Percentiles rank a stretch among this genome's conserved stretches.
phyloP scores from a whole-genome alignment of 768 basidiomycete genomes.

The Lentinula aciculospora region DNA sequence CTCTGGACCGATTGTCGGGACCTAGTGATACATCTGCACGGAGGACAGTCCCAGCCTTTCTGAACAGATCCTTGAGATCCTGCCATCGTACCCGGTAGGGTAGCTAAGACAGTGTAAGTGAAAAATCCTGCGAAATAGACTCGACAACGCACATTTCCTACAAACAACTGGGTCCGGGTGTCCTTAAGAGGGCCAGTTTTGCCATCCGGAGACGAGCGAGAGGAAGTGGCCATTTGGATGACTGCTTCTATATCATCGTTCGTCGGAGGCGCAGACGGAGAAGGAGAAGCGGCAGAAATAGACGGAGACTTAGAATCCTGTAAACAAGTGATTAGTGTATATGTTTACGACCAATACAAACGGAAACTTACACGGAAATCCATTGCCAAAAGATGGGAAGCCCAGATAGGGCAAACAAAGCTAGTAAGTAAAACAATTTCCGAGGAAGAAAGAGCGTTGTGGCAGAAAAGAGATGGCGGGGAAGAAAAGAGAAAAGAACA shows the following conservation, averaged over 20 bases:
- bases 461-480: slow-evolving; percentile 1
- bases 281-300: slow-evolving; percentile 9
- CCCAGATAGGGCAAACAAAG: slow-evolving; percentile 1
- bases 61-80: slow-evolving; percentile 96
- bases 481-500: background rate
- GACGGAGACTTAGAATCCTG: slow-evolving; percentile 10
- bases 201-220: slow-evolving; percentile 45
- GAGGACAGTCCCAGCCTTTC: slow-evolving; percentile 87
- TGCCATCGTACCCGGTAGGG: slow-evolving; percentile 99
- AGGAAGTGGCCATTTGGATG: slow-evolving; percentile 85
- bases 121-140: background rate
- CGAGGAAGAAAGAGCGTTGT: background rate
- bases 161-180: slow-evolving; percentile 92
- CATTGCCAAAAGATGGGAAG: slow-evolving; percentile 13
- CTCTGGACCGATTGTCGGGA: slow-evolving; percentile 87
- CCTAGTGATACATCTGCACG: slow-evolving; percentile 75
- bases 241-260: slow-evolving; percentile 90
- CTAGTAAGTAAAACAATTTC: background rate
- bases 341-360: background rate
- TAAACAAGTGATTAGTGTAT: background rate
- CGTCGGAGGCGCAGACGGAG: slow-evolving; percentile 33
- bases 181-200: slow-evolving; percentile 55
- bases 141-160: slow-evolving; percentile 75
- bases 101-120: slow-evolving; percentile 43
- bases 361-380: slow-evolving; percentile 14